Evolutionary conservation across 495 filamentous ascomycete species (phyloP), one percentile per base, ranked within the genome.

Genomic region (Trichoderma orchidacearum): DNA sequence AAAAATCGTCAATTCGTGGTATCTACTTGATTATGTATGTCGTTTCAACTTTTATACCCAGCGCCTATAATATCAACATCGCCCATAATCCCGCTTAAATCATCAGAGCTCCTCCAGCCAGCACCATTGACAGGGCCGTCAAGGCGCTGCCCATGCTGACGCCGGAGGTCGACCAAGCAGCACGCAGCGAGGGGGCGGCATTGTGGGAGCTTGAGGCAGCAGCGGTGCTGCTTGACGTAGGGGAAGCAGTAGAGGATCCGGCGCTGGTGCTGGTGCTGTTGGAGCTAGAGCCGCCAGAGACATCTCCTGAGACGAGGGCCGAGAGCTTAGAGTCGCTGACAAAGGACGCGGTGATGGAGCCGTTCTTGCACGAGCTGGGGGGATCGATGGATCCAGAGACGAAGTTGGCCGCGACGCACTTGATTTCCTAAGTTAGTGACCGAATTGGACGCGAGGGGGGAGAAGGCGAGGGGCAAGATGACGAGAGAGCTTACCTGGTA

Each of bases 321-420:
- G 65, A 61, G 52, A 75, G 64, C 17, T 36, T 51, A 11, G 61
- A 18, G 56, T 79, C 76, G 6, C 55, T 53, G 27, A 57, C 61
- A 58, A 71, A 76, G 17, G 51, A 30, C 0, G 61, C 67, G 15
- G 65, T 68, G 27, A 77, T 60, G 21, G 67, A 70, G n/a, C 51
- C 68, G 55, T 81, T 81, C 34, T 50, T 68, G 65, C 78, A 81
- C 8, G 53, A 2, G 11, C 58, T 58, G 8, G 59, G 58, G 1
- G 60, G 58, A 0, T 58, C 23, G 51, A 50, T 61, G 31, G 59
- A 61, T 27, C 77, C 78, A 15, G 66, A 59, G 32, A 80, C 72
- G 58, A 80, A 79, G 60, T 72, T 71, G 59, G 79, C 73, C 27
- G 71, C 68, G 21, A 75, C 66, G 55, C 78, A 81, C 78, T 80